Base-by-base conservation (phyloP, 129 eudicot genomes). In the Lactuca sativa region DNA sequence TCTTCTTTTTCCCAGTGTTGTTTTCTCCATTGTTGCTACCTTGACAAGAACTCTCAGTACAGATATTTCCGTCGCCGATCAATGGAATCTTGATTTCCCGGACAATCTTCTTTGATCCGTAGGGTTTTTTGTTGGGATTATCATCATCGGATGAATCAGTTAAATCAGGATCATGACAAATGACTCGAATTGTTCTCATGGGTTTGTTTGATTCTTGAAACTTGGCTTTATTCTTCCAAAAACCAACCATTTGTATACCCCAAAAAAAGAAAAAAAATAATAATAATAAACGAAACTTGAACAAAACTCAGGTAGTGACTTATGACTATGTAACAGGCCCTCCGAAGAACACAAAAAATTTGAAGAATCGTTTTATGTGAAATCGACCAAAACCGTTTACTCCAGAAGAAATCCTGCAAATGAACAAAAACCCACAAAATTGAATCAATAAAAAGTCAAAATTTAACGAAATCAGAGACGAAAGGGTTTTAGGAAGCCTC, bases 401-500 rank as follows among this genome's bases (percentile, higher is more conserved):
- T 72, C 95, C 91, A 78, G 82, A 85, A 85, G 86, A 77, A 82
- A 86, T 82, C 88, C 95, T 88, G 95, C 75, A 78, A 64, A 61
- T 61, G 18, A 34, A 67, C 43, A 43, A 65, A 76, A 16, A 51
- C 60, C 21, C 17, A 36, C 11, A 62, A 13, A 62, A 9, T 10
- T 15, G 51, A 10, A 13, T 41, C 41, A 9, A 62, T 56, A 43
- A 55, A 48, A 48, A 82, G 47, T 6, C 3, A 54, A 56, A 40
- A 0, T 3, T 14, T 7, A n/a, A 1, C 56, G 15, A 72, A 67
- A 67, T 16, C n/a, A 16, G 4, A 25, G 11, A n/a, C n/a, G n/a
- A 4, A 15, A 63, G 60, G 47, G 36, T 54, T 43, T 47, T 66
- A 68, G 30, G 32, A 71, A 7, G 13, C 41, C 15, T 4, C 5